Evolutionary conservation across 192 early-diverging fungal species (phyloP).

Genomic region (Coemansia umbellata): DNA sequence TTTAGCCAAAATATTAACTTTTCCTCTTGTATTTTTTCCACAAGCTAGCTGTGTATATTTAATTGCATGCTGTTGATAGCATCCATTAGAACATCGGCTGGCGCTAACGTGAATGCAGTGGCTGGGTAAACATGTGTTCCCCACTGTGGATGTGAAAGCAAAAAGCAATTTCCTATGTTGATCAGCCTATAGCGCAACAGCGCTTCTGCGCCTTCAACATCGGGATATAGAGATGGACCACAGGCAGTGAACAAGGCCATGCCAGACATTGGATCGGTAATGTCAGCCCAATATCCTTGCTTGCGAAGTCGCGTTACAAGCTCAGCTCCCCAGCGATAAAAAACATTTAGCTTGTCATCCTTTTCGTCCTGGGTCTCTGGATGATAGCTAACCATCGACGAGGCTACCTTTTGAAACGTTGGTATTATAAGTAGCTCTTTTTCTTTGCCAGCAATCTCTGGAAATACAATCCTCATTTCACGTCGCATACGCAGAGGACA

Average conservation of each 20-base stretch:
- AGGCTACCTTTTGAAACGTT: conserved; percentile 67
- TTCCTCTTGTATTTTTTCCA: too few relatives aligned
- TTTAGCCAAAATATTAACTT: too few relatives aligned
- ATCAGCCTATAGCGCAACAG: conserved; percentile 74
- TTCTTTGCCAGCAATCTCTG: conserved; percentile 47
- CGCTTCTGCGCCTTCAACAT: conserved; percentile 75
- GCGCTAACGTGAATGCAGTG: conserved; percentile 80
- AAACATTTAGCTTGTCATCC: conserved; percentile 79
- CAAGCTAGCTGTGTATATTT: too few relatives aligned
- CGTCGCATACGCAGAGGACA: conserved; percentile 55
- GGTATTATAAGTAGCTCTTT: conserved; percentile 70
- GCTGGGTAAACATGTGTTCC: conserved; percentile 86
- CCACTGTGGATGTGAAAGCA: conserved; percentile 86
- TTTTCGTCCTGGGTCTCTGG: conserved; percentile 71
- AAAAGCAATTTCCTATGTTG: conserved; percentile 78
- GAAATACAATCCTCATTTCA: conserved; percentile 73
- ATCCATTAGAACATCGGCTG: conserved; percentile 48
- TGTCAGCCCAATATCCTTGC: conserved; percentile 79
- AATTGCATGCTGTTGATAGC: conserved; percentile 23
- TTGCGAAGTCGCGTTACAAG: conserved; percentile 54
- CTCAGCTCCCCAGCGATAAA: conserved; percentile 65
- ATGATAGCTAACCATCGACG: conserved; percentile 76
- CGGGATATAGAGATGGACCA: conserved; percentile 80
- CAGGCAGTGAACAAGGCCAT: conserved; percentile 59
- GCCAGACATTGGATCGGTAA: conserved; percentile 89